phyloP scores from a whole-genome alignment of 345 rosid species.

The Euclidium syriacum region DNA sequence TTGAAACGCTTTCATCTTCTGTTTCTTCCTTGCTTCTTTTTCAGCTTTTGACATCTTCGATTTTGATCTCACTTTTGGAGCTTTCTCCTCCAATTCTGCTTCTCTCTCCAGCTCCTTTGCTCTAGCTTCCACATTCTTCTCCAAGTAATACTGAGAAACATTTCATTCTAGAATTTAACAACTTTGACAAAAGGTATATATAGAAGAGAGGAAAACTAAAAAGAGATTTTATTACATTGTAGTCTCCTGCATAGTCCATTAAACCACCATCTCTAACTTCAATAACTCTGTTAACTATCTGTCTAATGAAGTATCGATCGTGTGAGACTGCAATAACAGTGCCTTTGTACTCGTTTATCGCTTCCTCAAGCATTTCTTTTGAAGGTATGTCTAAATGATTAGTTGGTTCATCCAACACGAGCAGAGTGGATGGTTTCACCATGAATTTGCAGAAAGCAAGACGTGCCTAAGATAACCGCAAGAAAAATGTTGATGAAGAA shows the following conservation, averaged over 20 bases:
- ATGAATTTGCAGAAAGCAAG: slow-evolving; percentile 90
- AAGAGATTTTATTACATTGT: not conserved
- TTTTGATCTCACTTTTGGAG: slow-evolving; percentile 73
- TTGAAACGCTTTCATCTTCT: slow-evolving; percentile 68
- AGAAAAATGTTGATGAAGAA: not conserved
- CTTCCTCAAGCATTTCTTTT: slow-evolving; percentile 96
- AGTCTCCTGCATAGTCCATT: too few relatives aligned
- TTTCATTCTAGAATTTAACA: too few relatives aligned
- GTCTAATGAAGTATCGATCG: slow-evolving; percentile 72
- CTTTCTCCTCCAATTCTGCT: slow-evolving; percentile 59
- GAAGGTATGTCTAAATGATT: slow-evolving; percentile 92
- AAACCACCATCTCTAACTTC: too few relatives aligned
- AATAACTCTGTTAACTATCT: too few relatives aligned
- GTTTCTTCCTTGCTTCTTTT: slow-evolving; percentile 72
- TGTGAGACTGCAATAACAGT: slow-evolving; percentile 70
- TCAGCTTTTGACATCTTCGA: slow-evolving; percentile 89
- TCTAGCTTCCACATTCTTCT: too few relatives aligned
- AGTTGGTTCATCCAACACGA: slow-evolving; percentile 83
- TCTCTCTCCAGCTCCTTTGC: slow-evolving; percentile 59
- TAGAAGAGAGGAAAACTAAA: not conserved
- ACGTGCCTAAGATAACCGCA: slow-evolving; percentile 55
- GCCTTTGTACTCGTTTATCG: slow-evolving; percentile 62
- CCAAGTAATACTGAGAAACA: slow-evolving; percentile 57
- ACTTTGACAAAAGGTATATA: not conserved
- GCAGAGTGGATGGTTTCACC: slow-evolving; percentile 78